Evolutionary conservation across 345 rosid species (phyloP).

Genomic region (Turritis glabra): DNA sequence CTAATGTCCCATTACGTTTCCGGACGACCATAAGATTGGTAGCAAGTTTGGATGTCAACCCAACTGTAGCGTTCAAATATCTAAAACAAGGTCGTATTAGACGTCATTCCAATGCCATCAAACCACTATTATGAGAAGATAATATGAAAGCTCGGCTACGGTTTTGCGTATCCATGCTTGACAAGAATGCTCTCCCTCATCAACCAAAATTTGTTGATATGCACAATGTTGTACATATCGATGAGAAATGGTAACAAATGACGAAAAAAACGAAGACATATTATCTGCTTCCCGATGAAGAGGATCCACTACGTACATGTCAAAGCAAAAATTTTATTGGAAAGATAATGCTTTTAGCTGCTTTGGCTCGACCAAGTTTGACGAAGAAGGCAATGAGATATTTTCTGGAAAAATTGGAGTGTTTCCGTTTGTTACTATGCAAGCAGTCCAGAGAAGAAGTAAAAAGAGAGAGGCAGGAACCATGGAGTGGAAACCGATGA

Average conservation of each 20-base stretch:
- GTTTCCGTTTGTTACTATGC: no score
- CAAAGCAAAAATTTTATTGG: neutral
- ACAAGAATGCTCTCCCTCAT: neutral
- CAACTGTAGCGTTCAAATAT: no score
- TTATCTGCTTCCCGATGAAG: neutral
- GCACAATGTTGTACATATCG: neutral
- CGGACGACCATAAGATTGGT: neutral
- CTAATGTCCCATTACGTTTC: neutral
- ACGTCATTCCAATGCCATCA: neutral
- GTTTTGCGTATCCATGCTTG: neutral
- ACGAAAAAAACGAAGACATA: neutral
- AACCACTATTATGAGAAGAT: neutral
- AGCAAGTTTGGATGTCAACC: neutral
- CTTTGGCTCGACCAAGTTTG: no score
- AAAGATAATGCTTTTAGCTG: no score
- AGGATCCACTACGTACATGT: neutral
- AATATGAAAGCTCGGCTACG: neutral
- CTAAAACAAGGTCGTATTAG: neutral
- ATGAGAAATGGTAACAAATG: neutral
- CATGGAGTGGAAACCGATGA: no score
- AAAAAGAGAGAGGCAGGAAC: no score
- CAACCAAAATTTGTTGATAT: neutral
- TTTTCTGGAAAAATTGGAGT: no score
- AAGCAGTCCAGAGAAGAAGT: no score
- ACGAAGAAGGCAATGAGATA: no score